Percentiles rank a stretch among this genome's conserved stretches.
Conservation (phyloP, 306 rosid species). For the Citrullus mucosospermus region DNA sequence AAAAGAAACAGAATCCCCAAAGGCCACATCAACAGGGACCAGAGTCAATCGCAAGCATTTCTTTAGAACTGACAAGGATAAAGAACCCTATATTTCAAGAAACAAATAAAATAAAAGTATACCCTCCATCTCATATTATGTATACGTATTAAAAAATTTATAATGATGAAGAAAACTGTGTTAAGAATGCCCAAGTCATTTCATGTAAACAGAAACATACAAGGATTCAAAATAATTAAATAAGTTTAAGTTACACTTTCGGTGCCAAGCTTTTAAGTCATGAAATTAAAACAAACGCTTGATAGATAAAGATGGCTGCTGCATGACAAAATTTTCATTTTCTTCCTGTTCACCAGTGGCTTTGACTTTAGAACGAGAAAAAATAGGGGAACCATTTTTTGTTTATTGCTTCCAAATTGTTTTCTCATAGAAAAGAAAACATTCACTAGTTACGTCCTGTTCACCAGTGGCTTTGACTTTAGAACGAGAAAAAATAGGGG, state of each 20-base stretch:
- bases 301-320: neutral
- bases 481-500: neutral
- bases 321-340: neutral
- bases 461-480: neutral
- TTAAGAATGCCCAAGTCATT: neutral
- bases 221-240: neutral
- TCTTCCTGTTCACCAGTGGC: neutral
- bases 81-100: neutral
- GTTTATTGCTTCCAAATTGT: neutral
- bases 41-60: neutral
- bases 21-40: neutral
- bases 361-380: neutral
- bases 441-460: neutral
- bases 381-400: too few species aligned
- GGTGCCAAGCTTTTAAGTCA: neutral
- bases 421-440: neutral
- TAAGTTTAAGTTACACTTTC: neutral
- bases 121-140: neutral
- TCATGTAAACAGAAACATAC: neutral
- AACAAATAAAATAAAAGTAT: neutral
- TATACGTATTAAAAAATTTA: neutral
- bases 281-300: neutral
- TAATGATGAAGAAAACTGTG: neutral
- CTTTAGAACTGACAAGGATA: neutral
- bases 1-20: too few species aligned